Conservation (phyloP, 192 early-diverging fungal species). For the Podila minutissima region DNA sequence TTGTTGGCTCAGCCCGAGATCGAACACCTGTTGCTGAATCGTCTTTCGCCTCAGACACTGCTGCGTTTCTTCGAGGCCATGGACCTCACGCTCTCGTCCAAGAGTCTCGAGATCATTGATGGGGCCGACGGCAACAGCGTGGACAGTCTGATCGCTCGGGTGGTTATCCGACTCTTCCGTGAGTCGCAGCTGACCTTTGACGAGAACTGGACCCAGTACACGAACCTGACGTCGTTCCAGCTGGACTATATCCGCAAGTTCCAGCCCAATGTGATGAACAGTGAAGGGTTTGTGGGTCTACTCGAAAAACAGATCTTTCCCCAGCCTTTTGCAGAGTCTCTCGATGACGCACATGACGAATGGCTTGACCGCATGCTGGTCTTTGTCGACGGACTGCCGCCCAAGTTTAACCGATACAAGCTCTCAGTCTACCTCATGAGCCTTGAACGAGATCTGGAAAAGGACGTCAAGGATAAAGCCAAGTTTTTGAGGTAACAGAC, state of each 20-base stretch:
- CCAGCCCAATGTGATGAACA: constrained; percentile 7
- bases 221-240: constrained; percentile 16
- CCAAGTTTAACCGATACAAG: constrained; percentile 44
- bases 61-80: constrained; percentile 10
- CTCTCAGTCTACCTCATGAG: constrained; percentile 42
- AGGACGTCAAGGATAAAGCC: constrained; percentile 9
- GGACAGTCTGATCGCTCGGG: constrained; percentile 9
- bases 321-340: neutral
- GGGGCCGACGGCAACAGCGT: constrained; percentile 8
- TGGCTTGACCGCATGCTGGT: constrained; percentile 27
- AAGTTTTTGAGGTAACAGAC: constrained; percentile 33
- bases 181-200: constrained; percentile 12
- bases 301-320: constrained; percentile 31
- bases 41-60: neutral
- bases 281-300: constrained; percentile 37
- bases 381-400: constrained; percentile 26
- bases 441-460: constrained; percentile 25
- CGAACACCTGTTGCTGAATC: neutral
- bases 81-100: constrained; percentile 1
- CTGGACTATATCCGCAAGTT: constrained; percentile 8
- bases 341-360: neutral
- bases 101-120: constrained; percentile 9
- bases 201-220: neutral
- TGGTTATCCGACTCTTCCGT: constrained; percentile 9
- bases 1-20: constrained; percentile 19